Evolutionary conservation across 1,284 basidiomycete genomes (phyloP).

Genomic region (Austroboletus niveus): DNA sequence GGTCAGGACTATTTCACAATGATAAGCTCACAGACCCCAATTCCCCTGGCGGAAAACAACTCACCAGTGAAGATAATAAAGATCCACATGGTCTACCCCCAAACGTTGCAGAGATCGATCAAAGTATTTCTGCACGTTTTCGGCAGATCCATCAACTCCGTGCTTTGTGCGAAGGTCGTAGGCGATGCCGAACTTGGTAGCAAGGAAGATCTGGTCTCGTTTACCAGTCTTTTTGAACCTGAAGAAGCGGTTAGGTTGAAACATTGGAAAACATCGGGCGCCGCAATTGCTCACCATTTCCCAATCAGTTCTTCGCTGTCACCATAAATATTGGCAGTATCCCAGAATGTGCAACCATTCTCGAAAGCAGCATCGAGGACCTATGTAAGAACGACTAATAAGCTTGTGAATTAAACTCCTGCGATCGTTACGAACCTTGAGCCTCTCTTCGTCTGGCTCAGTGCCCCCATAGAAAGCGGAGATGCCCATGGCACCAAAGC

Average conservation of each 20-base stretch:
- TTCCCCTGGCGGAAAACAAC: background rate
- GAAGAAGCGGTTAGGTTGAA: background rate
- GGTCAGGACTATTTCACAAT: conserved; percentile 14
- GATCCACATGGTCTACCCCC: conserved; percentile 32
- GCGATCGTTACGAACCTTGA: conserved; percentile 33
- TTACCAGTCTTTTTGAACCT: conserved; percentile 40
- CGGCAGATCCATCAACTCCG: conserved; percentile 22
- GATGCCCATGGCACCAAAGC: too few species aligned
- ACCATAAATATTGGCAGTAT: conserved; percentile 38
- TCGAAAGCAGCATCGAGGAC: conserved; percentile 32
- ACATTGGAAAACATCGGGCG: background rate
- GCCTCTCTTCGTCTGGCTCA: conserved; percentile 41
- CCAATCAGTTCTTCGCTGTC: conserved; percentile 40
- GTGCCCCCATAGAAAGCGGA: conserved; percentile 31
- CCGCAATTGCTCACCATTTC: conserved; percentile 33
- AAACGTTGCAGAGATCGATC: conserved; percentile 32
- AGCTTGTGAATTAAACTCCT: background rate
- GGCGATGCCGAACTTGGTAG: conserved; percentile 42
- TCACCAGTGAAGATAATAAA: conserved; percentile 34
- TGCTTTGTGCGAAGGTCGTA: conserved; percentile 1
- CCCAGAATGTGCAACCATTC: conserved; percentile 39
- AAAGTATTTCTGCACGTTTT: conserved; percentile 24
- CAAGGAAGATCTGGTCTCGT: conserved; percentile 44
- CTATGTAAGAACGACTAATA: background rate
- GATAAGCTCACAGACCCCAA: too few species aligned